Evolutionary conservation across 306 rosid genomes (phyloP).

Genomic region (Fragaria iinumae): DNA sequence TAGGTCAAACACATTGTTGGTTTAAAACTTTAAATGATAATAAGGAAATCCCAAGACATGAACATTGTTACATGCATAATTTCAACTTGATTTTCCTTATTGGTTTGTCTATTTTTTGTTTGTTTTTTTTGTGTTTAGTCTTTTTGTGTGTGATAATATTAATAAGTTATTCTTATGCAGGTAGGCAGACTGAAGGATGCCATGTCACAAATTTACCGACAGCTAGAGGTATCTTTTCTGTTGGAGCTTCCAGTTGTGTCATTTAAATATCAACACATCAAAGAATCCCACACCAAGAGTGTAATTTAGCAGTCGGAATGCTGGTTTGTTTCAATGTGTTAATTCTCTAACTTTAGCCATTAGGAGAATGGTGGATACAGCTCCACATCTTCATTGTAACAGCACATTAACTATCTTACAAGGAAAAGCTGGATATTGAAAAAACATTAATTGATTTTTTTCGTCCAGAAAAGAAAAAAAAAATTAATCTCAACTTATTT

Average conservation of each 20-base stretch:
- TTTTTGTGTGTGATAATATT: constrained; percentile 21
- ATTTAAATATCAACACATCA: background rate
- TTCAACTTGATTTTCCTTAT: background rate
- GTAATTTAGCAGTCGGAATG: background rate
- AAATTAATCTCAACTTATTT: background rate
- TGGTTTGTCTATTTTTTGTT: background rate
- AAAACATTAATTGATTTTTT: background rate
- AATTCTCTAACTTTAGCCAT: background rate
- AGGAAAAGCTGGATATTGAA: background rate
- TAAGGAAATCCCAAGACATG: background rate
- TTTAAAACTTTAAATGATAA: background rate
- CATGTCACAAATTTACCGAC: constrained; percentile 76
- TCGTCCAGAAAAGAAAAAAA: background rate
- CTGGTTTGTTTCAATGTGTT: background rate
- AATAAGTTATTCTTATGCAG: constrained; percentile 46
- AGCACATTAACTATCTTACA: background rate
- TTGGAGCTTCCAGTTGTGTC: background rate
- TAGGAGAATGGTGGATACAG: background rate
- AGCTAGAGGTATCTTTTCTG: constrained; percentile 69
- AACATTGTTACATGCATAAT: background rate
- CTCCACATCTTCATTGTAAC: background rate
- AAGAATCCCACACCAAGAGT: background rate
- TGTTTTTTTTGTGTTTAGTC: background rate
- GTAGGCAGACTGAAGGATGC: constrained; percentile 85
- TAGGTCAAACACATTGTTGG: background rate